Conservation (phyloP, 306 rosid species). For the Parietaria judaica region DNA sequence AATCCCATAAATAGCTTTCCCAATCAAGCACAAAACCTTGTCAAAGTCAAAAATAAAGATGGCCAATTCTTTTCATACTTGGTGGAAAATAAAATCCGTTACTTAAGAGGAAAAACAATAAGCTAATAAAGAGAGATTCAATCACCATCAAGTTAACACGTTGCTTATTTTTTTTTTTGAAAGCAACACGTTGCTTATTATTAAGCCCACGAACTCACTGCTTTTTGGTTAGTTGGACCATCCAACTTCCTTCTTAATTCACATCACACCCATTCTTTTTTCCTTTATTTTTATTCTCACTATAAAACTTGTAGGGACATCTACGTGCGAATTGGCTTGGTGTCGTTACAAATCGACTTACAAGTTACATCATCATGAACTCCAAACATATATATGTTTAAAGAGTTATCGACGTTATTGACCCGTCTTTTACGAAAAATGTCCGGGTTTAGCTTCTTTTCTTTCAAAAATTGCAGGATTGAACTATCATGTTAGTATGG, state of each 20-base stretch:
- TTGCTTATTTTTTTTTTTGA: neutral
- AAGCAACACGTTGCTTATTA: constrained; percentile 1
- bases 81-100: constrained; percentile 3
- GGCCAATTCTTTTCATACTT: neutral
- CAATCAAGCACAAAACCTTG: too few species aligned
- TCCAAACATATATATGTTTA: too few species aligned
- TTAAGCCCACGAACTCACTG: neutral
- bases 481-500: too few species aligned
- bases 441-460: neutral
- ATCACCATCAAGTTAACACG: constrained; percentile 9
- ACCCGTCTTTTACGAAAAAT: neutral
- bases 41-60: neutral
- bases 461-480: neutral
- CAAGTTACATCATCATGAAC: neutral
- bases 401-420: neutral
- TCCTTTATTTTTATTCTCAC: neutral
- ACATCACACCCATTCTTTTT: too few species aligned
- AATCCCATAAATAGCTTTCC: too few species aligned
- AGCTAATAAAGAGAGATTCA: constrained; percentile 1
- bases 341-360: neutral
- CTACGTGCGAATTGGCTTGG: neutral
- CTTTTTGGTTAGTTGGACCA: constrained; percentile 12
- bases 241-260: neutral
- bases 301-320: neutral
- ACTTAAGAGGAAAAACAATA: neutral